Conservation (phyloP, 164 flowering plant species). For the Tetrastigma voinierianum region DNA sequence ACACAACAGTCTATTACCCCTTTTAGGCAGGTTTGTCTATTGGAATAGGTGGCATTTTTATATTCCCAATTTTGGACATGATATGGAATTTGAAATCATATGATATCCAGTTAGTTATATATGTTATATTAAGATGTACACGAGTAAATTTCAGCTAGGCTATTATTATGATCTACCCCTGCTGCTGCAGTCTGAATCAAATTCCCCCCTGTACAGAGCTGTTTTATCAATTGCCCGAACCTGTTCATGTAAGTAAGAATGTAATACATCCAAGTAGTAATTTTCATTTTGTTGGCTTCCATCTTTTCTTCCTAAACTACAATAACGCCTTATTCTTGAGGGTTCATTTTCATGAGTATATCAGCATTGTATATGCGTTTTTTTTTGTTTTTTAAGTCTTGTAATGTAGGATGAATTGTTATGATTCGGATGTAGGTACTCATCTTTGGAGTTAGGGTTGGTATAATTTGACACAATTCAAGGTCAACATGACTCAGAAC, state of each 20-base stretch:
- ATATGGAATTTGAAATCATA: slow-evolving; percentile 14
- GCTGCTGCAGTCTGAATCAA: slow-evolving; percentile 5
- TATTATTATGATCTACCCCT: background rate
- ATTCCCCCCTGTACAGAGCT: slow-evolving; percentile 18
- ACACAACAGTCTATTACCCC: background rate
- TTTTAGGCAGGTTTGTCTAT: background rate
- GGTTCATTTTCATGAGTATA: too few species aligned
- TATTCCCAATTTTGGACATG: slow-evolving; percentile 31
- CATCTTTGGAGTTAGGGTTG: too few species aligned
- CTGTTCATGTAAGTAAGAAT: slow-evolving; percentile 21
- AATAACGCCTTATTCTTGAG: too few species aligned
- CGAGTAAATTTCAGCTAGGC: background rate
- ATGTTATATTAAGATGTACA: background rate
- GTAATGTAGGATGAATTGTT: too few species aligned
- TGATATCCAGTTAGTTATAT: slow-evolving; percentile 17
- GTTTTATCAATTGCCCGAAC: background rate
- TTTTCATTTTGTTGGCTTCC: slow-evolving; percentile 5
- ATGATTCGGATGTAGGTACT: too few species aligned
- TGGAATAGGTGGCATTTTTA: background rate
- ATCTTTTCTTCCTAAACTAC: background rate
- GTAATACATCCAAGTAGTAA: background rate
- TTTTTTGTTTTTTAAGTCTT: too few species aligned
- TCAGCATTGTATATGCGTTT: too few species aligned
- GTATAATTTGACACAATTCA: too few species aligned
- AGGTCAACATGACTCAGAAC: too few species aligned